phyloP scores from a whole-genome alignment of 495 filamentous ascomycete genomes.

The Baudoinia panamericana region DNA sequence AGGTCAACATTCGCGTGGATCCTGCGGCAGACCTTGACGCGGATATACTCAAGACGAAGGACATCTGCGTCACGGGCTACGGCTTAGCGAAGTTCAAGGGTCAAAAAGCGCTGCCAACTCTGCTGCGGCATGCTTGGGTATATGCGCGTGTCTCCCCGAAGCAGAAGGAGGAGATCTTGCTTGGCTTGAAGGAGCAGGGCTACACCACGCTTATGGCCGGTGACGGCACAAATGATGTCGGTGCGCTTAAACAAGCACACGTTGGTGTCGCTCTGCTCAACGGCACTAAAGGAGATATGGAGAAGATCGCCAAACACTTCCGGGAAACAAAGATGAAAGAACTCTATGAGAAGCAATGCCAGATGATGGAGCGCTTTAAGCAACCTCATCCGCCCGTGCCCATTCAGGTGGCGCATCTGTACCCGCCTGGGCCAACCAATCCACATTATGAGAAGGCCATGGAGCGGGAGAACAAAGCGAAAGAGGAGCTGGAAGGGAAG shows the following conservation, averaged over 20 bases:
- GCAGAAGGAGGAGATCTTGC: slow-evolving; percentile 96
- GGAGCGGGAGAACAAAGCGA: slow-evolving; percentile 63
- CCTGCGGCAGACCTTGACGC: slow-evolving; percentile 66
- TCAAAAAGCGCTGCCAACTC: slow-evolving; percentile 52
- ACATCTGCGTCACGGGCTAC: slow-evolving; percentile 93
- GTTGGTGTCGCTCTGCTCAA: slow-evolving; percentile 94
- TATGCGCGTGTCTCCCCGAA: slow-evolving; percentile 96
- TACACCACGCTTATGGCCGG: slow-evolving; percentile 99
- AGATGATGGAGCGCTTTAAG: slow-evolving; percentile 85
- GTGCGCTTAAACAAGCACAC: slow-evolving; percentile 95
- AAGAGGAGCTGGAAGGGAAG: slow-evolving; percentile 34
- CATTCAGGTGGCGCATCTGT: slow-evolving; percentile 79
- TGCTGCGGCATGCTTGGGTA: slow-evolving; percentile 88
- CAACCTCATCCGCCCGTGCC: slow-evolving; percentile 84
- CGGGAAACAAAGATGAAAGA: slow-evolving; percentile 96
- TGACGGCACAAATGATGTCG: slow-evolving; percentile 97
- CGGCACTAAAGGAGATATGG: slow-evolving; percentile 79
- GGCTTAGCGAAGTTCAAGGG: slow-evolving; percentile 81
- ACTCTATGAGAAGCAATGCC: slow-evolving; percentile 88
- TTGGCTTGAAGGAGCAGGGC: slow-evolving; percentile 87
- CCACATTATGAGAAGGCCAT: slow-evolving; percentile 94
- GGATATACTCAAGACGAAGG: slow-evolving; percentile 71
- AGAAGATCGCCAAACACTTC: slow-evolving; percentile 81
- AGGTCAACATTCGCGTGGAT: slow-evolving; percentile 73
- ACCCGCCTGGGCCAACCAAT: slow-evolving; percentile 80